Base-by-base conservation (phyloP, 1,284 basidiomycete genomes). In the Meira miltonrushii region DNA sequence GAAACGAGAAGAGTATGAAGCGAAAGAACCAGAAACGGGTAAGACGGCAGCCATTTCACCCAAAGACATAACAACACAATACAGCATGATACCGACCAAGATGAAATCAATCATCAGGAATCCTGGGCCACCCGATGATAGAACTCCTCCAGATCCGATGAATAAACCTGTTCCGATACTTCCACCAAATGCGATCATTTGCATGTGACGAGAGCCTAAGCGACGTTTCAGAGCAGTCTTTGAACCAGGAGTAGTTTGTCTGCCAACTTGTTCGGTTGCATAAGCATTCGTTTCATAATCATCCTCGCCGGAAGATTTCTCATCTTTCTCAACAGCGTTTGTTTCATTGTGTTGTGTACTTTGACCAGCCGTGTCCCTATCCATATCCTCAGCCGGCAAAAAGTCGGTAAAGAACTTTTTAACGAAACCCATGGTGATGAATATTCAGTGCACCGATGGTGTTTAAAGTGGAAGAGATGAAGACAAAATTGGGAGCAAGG, bases 111-210 rank as follows among this genome's bases (percentile, higher is more conserved):
- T 72, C 39, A 78, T 65, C 60, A 64, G 79, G 67, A 75, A 77
- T 17, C 78, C 79, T 1, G 82, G 82, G 33, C 83, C 83, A 55
- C 82, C 82, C 2, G 59, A 75, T 8, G 66, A 60, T 11, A 83
- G 78, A 11, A 82, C 80, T 25, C 66, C 63, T 25, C 82, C 82
- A 8, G 80, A 79, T 60, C 82, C 82, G 56, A 83, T 75, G 61
- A 74, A 77, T 13, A 79, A 65, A 77, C 81, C 82, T 23, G 82
- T 82, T 39, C 82, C 82, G 64, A 83, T 83, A 23, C 79, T 79
- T n/a, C 82, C 82, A 19, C 82, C 82, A 37, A 83, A 78, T 1
- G 82, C 82, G 54, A 84, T 82, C 80, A 82, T 70, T 58, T 75
- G 71, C 43, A 75, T 68, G 50, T 70, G 71, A 11, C 73, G 66